These are phyloP conservation scores for Brassica juncea DNA, from an alignment of 345 rosid genomes.

Conservation along the genomic window DNA sequence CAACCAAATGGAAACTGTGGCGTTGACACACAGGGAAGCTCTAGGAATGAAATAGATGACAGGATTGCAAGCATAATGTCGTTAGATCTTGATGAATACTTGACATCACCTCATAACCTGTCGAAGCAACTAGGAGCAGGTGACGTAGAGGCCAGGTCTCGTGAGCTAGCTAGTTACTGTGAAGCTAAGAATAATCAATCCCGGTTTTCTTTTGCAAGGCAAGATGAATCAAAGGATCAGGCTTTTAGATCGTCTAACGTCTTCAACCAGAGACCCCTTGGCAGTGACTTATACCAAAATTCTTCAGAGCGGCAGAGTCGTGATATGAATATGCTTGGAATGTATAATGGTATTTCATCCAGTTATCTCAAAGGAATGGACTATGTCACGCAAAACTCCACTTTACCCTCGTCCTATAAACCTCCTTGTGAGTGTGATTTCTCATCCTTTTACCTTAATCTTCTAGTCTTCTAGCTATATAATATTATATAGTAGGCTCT, in stretches of 20 bases:
- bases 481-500: neutral
- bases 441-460: conserved; percentile 16
- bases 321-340: conserved; percentile 48
- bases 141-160: conserved; percentile 56
- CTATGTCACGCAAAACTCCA: conserved; percentile 40
- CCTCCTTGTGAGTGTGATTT: conserved; percentile 57
- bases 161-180: conserved; percentile 50
- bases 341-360: conserved; percentile 52
- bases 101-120: conserved; percentile 71
- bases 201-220: conserved; percentile 92
- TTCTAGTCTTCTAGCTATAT: conserved; percentile 15
- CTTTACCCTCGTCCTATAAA: conserved; percentile 51
- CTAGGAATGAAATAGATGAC: conserved; percentile 60
- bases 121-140: conserved; percentile 54
- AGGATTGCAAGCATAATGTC: conserved; percentile 76
- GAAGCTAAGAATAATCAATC: conserved; percentile 69
- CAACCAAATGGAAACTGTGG: conserved; percentile 24
- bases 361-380: conserved; percentile 54
- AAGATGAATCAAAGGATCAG: conserved; percentile 57
- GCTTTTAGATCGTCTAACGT: conserved; percentile 43
- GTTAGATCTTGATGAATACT: conserved; percentile 72
- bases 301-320: conserved; percentile 47
- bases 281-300: conserved; percentile 44
- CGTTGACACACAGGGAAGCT: conserved; percentile 15
- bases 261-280: conserved; percentile 45